Conservation (phyloP, 192 early-diverging fungal genomes). For the Coemansia sp. region DNA sequence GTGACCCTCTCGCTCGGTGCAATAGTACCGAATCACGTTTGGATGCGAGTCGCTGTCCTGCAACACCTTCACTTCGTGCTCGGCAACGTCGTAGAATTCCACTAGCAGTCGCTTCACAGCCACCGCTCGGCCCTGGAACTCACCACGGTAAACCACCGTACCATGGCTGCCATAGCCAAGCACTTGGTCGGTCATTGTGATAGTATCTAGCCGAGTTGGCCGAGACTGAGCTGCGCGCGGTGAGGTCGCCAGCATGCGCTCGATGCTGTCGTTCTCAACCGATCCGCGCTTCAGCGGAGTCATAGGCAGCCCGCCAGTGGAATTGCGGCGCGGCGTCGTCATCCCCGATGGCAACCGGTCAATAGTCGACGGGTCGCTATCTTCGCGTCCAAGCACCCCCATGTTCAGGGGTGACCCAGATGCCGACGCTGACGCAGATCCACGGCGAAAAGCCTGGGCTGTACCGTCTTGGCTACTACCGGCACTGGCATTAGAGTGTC, state of each 20-base stretch:
- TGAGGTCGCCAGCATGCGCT: slow-evolving; percentile 11
- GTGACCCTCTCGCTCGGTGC: slow-evolving; percentile 79
- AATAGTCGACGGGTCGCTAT: slow-evolving; percentile 40
- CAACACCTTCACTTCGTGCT: slow-evolving; percentile 89
- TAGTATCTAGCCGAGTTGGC: slow-evolving; percentile 49
- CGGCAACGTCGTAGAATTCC: slow-evolving; percentile 96
- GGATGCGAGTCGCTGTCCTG: slow-evolving; percentile 94
- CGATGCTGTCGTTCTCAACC: slow-evolving; percentile 19
- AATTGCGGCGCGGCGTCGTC: slow-evolving; percentile 43
- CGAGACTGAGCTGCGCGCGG: slow-evolving; percentile 11
- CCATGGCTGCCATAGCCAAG: slow-evolving; percentile 94
- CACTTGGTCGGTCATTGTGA: slow-evolving; percentile 62
- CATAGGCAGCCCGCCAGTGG: slow-evolving; percentile 44
- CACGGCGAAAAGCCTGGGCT: slow-evolving; percentile 12
- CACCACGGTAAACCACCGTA: slow-evolving; percentile 94
- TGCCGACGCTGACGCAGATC: slow-evolving; percentile 27
- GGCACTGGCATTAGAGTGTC: slow-evolving; percentile 13
- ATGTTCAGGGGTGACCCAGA: slow-evolving; percentile 12
- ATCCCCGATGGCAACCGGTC: slow-evolving; percentile 35
- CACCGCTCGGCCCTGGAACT: slow-evolving; percentile 86
- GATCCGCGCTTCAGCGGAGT: slow-evolving; percentile 26
- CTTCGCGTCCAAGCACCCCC: slow-evolving; percentile 29
- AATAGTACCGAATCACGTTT: slow-evolving; percentile 95
- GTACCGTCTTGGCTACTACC: slow-evolving; percentile 12
- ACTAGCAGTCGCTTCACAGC: slow-evolving; percentile 91